Evolutionary conservation across 495 filamentous ascomycete genomes (phyloP).

Genomic region (Wilcoxina mikolae): DNA sequence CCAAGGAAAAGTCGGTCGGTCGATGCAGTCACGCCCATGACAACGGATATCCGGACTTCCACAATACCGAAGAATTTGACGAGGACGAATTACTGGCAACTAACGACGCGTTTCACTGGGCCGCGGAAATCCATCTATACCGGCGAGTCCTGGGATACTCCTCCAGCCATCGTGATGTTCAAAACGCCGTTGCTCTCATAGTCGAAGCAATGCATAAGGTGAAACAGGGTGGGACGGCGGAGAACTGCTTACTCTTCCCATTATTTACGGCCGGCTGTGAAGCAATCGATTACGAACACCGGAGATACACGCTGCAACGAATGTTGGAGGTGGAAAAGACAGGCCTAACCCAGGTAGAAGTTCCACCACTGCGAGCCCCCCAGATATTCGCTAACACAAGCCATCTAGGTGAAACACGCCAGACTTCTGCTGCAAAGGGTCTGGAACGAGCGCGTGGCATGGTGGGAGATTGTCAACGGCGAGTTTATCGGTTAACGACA

Average conservation of each 20-base stretch:
- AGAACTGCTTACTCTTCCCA: conserved; percentile 65
- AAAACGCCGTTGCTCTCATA: conserved; percentile 49
- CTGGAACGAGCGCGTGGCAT: conserved; percentile 47
- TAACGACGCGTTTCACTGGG: conserved; percentile 68
- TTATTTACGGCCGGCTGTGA: conserved; percentile 79
- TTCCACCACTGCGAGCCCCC: conserved; percentile 4
- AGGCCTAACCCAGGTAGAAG: conserved; percentile 57
- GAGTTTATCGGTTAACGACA: conserved; percentile 47
- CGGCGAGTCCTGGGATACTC: conserved; percentile 53
- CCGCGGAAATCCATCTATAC: conserved; percentile 62
- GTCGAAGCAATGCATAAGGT: conserved; percentile 48
- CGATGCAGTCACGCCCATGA: conserved; percentile 37
- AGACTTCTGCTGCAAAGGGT: conserved; percentile 50
- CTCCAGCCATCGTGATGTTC: conserved; percentile 42
- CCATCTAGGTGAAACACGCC: conserved; percentile 40
- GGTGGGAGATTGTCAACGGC: conserved; percentile 48
- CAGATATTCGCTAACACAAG: conserved; percentile 8
- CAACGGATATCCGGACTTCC: conserved; percentile 16
- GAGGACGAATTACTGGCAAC: conserved; percentile 57
- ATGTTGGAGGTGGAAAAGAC: conserved; percentile 55
- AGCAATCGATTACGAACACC: conserved; percentile 39
- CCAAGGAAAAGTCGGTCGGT: conserved; percentile 31
- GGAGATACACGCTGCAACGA: conserved; percentile 48
- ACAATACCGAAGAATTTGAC: conserved; percentile 37
- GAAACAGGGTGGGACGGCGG: conserved; percentile 50